Evolutionary conservation across 768 basidiomycete genomes (phyloP).

Genomic region (Leccinellum luteum): DNA sequence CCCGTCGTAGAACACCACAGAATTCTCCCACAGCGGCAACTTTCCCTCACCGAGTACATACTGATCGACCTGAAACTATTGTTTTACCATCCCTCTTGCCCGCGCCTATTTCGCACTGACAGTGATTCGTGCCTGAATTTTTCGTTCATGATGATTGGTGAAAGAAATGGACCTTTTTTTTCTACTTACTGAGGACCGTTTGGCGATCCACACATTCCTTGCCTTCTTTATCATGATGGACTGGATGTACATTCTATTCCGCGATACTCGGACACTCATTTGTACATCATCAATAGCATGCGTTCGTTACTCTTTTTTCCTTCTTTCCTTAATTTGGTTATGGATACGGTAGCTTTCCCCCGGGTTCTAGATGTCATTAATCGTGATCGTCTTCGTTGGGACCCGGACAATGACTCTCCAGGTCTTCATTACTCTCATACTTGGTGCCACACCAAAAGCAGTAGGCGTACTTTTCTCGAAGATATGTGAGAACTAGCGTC

Average conservation of each 20-base stretch:
- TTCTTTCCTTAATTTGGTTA: not conserved
- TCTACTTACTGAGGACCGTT: not conserved
- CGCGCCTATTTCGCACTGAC: slow-evolving; percentile 23
- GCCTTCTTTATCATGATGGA: slow-evolving; percentile 14
- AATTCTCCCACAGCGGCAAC: slow-evolving; percentile 68
- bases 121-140: not conserved
- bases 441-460: slow-evolving; percentile 89
- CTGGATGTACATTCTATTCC: slow-evolving; percentile 17
- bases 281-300: slow-evolving; percentile 30
- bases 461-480: slow-evolving; percentile 69
- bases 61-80: slow-evolving; percentile 31
- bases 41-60: slow-evolving; percentile 43
- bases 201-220: slow-evolving; percentile 13
- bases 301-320: slow-evolving; percentile 13
- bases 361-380: slow-evolving; percentile 35
- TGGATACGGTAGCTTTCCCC: not conserved
- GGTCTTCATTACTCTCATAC: slow-evolving; percentile 59
- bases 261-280: slow-evolving; percentile 26
- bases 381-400: slow-evolving; percentile 76
- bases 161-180: not conserved
- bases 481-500: slow-evolving; percentile 63
- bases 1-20: slow-evolving; percentile 76
- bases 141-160: not conserved
- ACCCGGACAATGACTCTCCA: slow-evolving; percentile 71
- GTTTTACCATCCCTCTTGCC: slow-evolving; percentile 60